These are phyloP conservation scores for Trichomonas vaginalis DNA, from an alignment of 208 protist species.

Conservation along the genomic window DNA sequence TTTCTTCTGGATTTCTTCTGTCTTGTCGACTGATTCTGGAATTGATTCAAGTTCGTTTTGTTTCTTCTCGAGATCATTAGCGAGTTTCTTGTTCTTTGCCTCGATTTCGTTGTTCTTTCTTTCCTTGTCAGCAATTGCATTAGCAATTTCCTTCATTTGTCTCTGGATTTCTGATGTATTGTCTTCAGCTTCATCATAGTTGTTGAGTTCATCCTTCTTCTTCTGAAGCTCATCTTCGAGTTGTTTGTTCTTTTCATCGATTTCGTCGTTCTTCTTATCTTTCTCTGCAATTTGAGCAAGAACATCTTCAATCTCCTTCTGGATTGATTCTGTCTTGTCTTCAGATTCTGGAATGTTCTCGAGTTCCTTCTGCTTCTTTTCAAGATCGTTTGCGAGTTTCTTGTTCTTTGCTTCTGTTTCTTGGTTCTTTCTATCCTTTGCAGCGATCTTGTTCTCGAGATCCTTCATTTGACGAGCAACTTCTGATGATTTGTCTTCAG, in stretches of 20 bases:
- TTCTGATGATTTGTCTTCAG: no score
- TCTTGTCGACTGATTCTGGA: background rate
- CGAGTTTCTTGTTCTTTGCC: background rate
- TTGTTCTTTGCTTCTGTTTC: background rate
- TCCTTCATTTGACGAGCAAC: background rate
- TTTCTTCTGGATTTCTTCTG: no score
- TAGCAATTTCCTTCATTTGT: no score
- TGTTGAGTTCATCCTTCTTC: background rate
- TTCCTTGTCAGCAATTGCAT: background rate
- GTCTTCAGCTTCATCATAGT: background rate
- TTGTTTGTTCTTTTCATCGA: background rate
- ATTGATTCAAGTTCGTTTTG: background rate
- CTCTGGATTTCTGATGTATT: no score
- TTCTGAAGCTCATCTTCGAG: background rate
- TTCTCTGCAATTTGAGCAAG: background rate
- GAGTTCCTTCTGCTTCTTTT: no score
- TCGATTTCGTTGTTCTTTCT: background rate
- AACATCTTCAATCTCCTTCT: no score
- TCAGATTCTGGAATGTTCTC: background rate
- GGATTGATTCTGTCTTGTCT: background rate
- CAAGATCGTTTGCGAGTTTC: no score
- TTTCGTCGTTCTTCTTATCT: background rate
- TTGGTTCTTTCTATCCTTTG: background rate
- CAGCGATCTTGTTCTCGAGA: background rate
- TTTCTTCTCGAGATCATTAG: background rate